Evolutionary conservation across 2,329 filamentous ascomycete genomes (phyloP), one percentile per base, ranked within the genome.

Genomic region (Claviceps paspali): DNA sequence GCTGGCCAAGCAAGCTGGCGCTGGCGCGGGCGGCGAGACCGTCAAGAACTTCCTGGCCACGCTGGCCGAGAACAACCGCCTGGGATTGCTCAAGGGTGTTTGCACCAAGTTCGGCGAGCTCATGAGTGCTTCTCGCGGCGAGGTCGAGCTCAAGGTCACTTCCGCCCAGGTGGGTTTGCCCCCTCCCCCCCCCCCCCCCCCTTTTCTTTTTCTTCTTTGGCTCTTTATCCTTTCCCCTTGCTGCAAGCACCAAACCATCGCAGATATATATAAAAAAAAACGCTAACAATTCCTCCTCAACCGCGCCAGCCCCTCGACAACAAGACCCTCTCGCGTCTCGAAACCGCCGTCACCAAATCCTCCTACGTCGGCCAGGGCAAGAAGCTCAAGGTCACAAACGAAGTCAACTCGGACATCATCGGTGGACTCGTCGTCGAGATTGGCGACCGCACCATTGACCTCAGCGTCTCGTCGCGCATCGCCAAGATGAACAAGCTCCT

Each of bases 401-500:
- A 85, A 72, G 82, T 84, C 64, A 91, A 94, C 76, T 74, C 88
- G 44, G 88, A 96, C 41, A 88, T 98, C 57, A 66, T 92, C 49
- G 91, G 91, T 49, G 91, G 91, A 45, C 78, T 98, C 49, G 66
- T 98, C 48, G 88, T 98, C 56, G 88, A 96, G 69, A 82, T 96
- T 51, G 88, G 87, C 55, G 88, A 96, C 73, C 82, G 88, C 59
- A 96, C 88, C 61, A 94, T 98, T 59, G 91, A 98, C 67, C 81
- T 95, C 52, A 91, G 82, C 65, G 87, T 98, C 56, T 88, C 88
- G 35, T 72, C 82, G 61, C 92, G 88, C 75, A 81, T 98, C 64
- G 75, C 83, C 62, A 93, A 86, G 78, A 84, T 98, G 76, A 98
- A 98, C 84, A 98, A 96, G 81, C 79, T 94, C 61, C 82, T 98